A percentile compares a stretch with the other conserved stretches of the same genome.
phyloP scores from a whole-genome alignment of 2,329 filamentous ascomycete species.

The Claviceps pazoutovae region DNA sequence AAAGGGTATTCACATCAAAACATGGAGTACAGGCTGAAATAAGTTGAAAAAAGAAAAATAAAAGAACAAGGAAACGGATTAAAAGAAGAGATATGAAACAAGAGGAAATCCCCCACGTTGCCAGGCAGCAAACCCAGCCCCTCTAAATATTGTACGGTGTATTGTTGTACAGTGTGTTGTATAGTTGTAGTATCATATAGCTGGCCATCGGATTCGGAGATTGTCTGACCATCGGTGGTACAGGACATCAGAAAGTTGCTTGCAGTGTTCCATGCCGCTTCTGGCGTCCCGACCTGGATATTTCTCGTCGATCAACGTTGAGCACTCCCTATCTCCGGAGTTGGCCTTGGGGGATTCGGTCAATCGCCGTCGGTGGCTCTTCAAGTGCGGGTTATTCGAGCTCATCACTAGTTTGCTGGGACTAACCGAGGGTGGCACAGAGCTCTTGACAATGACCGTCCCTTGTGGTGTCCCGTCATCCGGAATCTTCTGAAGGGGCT shows the following conservation, averaged over 20 bases:
- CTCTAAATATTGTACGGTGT: neutral
- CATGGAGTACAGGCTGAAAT: neutral
- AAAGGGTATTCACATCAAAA: conserved; percentile 6
- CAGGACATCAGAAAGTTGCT: conserved; percentile 76
- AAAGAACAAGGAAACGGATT: neutral
- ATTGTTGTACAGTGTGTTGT: neutral
- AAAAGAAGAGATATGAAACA: neutral
- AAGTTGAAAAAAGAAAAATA: neutral
- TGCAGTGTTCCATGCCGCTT: conserved; percentile 82
- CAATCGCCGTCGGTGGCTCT: conserved; percentile 59
- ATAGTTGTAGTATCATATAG: conserved; percentile 12
- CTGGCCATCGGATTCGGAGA: conserved; percentile 56
- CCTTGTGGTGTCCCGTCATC: conserved; percentile 34
- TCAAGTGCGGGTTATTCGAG: conserved; percentile 73
- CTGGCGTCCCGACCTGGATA: conserved; percentile 40
- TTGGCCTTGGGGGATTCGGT: conserved; percentile 22
- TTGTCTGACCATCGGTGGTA: conserved; percentile 86
- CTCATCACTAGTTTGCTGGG: conserved; percentile 59
- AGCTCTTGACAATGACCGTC: conserved; percentile 44
- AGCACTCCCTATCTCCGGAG: conserved; percentile 32
- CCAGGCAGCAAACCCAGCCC: neutral
- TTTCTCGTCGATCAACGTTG: conserved; percentile 34
- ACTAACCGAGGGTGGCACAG: conserved; percentile 26
- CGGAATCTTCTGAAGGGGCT: conserved; percentile 25
- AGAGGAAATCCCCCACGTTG: neutral